Conservation (phyloP, 345 rosid species). For the Euphorbia pulcherrima region DNA sequence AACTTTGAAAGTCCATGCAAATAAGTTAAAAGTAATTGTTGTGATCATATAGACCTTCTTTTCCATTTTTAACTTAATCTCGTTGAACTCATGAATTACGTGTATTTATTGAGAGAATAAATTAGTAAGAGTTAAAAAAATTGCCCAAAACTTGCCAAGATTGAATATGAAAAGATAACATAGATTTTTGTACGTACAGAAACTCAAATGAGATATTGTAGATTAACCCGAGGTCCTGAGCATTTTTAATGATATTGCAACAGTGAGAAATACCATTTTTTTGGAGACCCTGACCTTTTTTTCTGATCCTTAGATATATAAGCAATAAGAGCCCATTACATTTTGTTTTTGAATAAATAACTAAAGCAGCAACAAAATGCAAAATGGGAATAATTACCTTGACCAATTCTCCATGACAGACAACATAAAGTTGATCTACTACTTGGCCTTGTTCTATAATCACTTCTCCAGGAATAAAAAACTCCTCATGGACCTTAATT, state of each 20-base stretch:
- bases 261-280: neutral
- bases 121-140: too few relatives aligned
- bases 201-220: neutral
- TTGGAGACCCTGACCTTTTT: too few relatives aligned
- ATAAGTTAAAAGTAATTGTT: too few relatives aligned
- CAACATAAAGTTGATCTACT: conserved; percentile 70
- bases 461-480: conserved; percentile 78
- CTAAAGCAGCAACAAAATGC: neutral
- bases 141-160: neutral
- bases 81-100: too few relatives aligned
- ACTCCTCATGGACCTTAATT: conserved; percentile 62
- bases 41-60: too few relatives aligned
- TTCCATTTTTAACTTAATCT: too few relatives aligned
- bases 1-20: neutral
- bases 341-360: neutral
- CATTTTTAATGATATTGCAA: too few relatives aligned
- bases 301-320: too few relatives aligned
- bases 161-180: neutral
- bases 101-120: too few relatives aligned
- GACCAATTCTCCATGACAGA: conserved; percentile 79
- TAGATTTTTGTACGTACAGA: neutral
- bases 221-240: neutral
- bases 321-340: neutral
- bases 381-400: conserved; percentile 40
- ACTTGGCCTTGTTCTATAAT: conserved; percentile 63